Evolutionary conservation across 2,329 filamentous ascomycete genomes (phyloP), one percentile per base, ranked within the genome.

Genomic region (Penicillium nordicum): DNA sequence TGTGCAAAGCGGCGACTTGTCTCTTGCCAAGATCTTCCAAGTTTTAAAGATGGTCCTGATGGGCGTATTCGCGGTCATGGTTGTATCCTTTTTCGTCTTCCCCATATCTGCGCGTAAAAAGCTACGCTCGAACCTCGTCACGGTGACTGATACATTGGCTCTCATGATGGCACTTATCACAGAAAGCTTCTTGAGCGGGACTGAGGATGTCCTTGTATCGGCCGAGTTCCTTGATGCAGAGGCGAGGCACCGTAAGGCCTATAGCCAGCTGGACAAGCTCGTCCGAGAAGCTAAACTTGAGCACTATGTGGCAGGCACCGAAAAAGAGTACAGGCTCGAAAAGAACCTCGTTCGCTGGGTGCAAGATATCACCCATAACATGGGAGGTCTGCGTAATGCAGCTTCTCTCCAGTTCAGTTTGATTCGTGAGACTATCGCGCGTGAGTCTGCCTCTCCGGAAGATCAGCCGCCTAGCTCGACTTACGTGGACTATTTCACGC

Each of bases 311-410:
- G 73, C 91, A 5, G 93, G 93, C 1, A 87, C 84, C 3, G 92
- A 96, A 70, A 82, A 82, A 53, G 83, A 93, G 59, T 95, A 95
- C 71, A 81, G 82, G 37, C 81, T 95, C 3, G 90, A 97, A 67
- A 87, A 88, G 62, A 86, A 84, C 25, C 82, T 97, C 4, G 88
- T 93, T 43, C 88, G 90, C 67, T 93, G 90, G 63, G 84, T 97
- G 67, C 90, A 96, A 71, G 86, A 85, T 45, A 81, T 97, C 29
- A 87, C 90, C 5, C 92, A 97, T 71, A 92, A 91, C 62, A 88
- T 97, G 62, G 92, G 93, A 71, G 94, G 93, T 8, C 78, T 99
- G 67, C 84, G 92, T 62, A 96, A 92, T 78, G 92, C 94, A 34
- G 90, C 94, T 27, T 84, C 88, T 57, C 92, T 92, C 23, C 93